These are phyloP conservation scores for Megacollybia marginata DNA, from an alignment of 768 basidiomycete species.

Conservation along the genomic window DNA sequence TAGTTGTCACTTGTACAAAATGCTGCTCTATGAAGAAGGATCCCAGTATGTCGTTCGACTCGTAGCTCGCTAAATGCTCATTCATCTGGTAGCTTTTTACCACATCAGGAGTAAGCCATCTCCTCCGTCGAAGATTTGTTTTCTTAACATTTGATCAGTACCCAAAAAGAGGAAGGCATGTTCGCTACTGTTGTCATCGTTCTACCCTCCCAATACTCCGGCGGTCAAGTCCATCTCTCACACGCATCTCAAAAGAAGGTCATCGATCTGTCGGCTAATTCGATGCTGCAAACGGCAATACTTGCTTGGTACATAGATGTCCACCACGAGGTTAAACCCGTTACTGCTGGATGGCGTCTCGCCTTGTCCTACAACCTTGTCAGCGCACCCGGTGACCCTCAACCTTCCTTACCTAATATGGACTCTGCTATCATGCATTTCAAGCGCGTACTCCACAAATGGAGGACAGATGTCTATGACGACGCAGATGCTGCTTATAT, in stretches of 20 bases:
- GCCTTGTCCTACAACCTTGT: slow-evolving; percentile 46
- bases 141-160: slow-evolving; percentile 6
- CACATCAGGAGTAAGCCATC: slow-evolving; percentile 29
- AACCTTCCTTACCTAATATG: slow-evolving; percentile 21
- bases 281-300: slow-evolving; percentile 25
- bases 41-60: slow-evolving; percentile 33
- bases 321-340: slow-evolving; percentile 39
- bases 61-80: slow-evolving; percentile 1
- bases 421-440: slow-evolving; percentile 14
- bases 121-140: no score
- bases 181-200: slow-evolving; percentile 44
- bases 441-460: slow-evolving; percentile 26
- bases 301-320: slow-evolving; percentile 51
- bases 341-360: slow-evolving; percentile 41
- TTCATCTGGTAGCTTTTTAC: slow-evolving; percentile 25
- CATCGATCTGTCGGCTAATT: slow-evolving; percentile 27
- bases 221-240: slow-evolving; percentile 37
- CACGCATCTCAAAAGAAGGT: slow-evolving; percentile 25
- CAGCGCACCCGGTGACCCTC: slow-evolving; percentile 21
- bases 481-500: slow-evolving; percentile 10
- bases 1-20: slow-evolving; percentile 35
- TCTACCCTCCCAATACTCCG: slow-evolving; percentile 37
- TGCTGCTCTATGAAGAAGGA: slow-evolving; percentile 39
- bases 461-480: slow-evolving; percentile 21
- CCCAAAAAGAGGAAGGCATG: slow-evolving; percentile 39